A percentile compares a stretch with the other conserved stretches of the same genome.
These are phyloP conservation scores for Coniochaeta pulveracea DNA, from an alignment of 2,329 filamentous ascomycete genomes.

Conservation along the genomic window DNA sequence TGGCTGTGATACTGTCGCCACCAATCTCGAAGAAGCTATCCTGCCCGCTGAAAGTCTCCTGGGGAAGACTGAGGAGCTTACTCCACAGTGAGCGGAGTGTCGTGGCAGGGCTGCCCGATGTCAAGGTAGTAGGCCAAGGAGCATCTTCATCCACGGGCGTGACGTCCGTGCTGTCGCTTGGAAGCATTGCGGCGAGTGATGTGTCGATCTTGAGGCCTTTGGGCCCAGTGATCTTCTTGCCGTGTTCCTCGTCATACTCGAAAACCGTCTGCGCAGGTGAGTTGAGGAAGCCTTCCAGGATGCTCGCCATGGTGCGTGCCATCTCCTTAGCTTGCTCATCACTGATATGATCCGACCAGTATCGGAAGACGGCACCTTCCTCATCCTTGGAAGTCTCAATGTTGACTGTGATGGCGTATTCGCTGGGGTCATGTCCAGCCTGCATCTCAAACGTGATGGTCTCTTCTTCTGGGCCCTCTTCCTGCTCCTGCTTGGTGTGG, in stretches of 20 bases:
- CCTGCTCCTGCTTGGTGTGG: conserved; percentile 3
- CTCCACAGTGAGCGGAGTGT: conserved; percentile 10
- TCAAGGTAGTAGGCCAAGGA: background rate
- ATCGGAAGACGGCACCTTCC: conserved; percentile 13
- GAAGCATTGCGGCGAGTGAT: background rate
- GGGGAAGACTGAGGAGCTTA: conserved; percentile 5
- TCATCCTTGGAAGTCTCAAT: conserved; percentile 10
- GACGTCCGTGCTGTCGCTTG: background rate
- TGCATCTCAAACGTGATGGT: conserved; percentile 11
- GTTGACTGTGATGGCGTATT: conserved; percentile 15
- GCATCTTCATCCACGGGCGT: background rate
- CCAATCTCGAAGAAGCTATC: background rate
- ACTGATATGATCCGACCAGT: conserved; percentile 14
- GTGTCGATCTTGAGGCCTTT: background rate
- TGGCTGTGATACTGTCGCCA: background rate
- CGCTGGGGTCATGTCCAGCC: conserved; percentile 12
- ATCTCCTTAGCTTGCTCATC: conserved; percentile 11
- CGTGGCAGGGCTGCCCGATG: conserved; percentile 1
- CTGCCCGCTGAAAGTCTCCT: background rate
- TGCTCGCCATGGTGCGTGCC: conserved; percentile 8
- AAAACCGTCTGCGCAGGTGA: conserved; percentile 6
- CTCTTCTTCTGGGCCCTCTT: background rate
- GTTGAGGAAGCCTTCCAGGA: conserved; percentile 11
- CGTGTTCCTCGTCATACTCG: conserved; percentile 6
- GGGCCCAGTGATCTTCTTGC: background rate